Evolutionary conservation across 768 basidiomycete genomes (phyloP), one percentile per base, ranked within the genome.

Genomic region (Lactarius pseudohatsudake): DNA sequence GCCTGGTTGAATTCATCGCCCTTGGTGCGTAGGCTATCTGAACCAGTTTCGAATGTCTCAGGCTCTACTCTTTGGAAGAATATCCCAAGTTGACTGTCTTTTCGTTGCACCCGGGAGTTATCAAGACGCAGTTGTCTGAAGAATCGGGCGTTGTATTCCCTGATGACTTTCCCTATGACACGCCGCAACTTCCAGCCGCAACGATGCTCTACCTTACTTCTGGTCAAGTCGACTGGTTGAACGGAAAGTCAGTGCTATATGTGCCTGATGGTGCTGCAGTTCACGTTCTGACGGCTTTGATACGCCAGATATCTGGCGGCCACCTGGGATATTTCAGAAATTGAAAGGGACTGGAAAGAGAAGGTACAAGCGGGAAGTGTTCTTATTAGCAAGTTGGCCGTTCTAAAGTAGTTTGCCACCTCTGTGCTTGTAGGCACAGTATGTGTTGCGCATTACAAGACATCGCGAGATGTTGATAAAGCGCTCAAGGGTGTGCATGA

Each of bases 211-310:
- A 40, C 15, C 38, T 40, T 4, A 40, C 38, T 40, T 71, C 72
- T 59, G 72, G 72, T 10, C 70, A 43, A 47, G 59, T 64, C 32
- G 73, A 72, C 59, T 73, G 68, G 68, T 61, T 73, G 50, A 71
- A 61, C n/a, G 73, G 73, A 40, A 40, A 40, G 38, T 40, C 38
- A 40, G 38, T 40, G 13, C 13, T 40, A 40, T 40, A 15, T 40
- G 4, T 26, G 10, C 6, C 45, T n/a, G 60, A 7, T n/a, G 7
- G 1, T 22, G 15, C 16, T 22, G 22, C 40, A 32, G 11, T 16
- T 16, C n/a, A 28, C 0, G 15, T 15, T 22, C 32, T 55, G 45
- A 40, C 15, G 38, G 13, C 2, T 8, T 4, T 40, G 62, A 67
- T 38, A 15, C 63, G 26, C 61, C 16, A 8, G 66, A 59, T 26